Conservation (phyloP, 164 flowering plant species). For the Chimonanthus salicifolius region DNA sequence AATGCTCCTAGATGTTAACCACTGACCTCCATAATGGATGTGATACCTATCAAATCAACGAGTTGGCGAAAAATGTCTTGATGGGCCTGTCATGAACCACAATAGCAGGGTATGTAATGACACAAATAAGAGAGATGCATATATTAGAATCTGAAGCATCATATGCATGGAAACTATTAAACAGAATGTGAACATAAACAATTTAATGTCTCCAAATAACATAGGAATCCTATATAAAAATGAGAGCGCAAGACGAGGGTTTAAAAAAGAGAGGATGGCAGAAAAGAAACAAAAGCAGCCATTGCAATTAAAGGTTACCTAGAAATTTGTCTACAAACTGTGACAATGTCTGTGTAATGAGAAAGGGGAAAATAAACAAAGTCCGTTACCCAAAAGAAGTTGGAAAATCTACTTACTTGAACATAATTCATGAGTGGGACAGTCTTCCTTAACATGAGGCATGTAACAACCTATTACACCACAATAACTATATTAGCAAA, state of each 20-base stretch:
- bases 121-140: neutral
- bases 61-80: conserved; percentile 69
- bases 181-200: neutral
- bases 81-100: conserved; percentile 51
- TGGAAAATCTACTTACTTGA: conserved; percentile 48
- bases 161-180: neutral
- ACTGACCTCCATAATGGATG: conserved; percentile 96
- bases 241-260: neutral
- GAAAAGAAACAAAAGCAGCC: neutral
- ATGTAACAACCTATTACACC: conserved; percentile 65
- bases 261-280: neutral
- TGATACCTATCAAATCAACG: conserved; percentile 96
- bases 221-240: neutral
- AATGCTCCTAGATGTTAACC: neutral
- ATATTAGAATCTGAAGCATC: neutral
- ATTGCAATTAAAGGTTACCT: neutral
- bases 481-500: conserved; percentile 12
- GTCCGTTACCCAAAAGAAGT: neutral
- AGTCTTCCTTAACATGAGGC: conserved; percentile 92
- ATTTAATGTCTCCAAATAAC: neutral
- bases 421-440: conserved; percentile 87
- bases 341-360: neutral
- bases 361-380: neutral
- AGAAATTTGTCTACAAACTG: neutral
- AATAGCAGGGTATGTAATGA: neutral